phyloP scores from a whole-genome alignment of 495 filamentous ascomycete species.

The Neurospora sp. region DNA sequence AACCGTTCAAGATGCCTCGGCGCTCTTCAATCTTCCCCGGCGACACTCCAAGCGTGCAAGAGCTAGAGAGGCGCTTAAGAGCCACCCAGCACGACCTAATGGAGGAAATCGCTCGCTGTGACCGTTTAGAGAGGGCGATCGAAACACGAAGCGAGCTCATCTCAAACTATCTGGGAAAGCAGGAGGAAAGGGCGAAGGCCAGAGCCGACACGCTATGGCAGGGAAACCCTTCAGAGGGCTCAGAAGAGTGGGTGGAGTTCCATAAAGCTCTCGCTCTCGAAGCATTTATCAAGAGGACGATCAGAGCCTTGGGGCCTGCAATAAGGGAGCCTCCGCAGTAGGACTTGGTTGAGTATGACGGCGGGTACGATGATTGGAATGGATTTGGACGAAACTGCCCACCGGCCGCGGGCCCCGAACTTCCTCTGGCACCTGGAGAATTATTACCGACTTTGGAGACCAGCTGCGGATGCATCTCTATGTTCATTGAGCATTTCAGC shows the following conservation, averaged over 20 bases:
- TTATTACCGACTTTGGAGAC: background rate
- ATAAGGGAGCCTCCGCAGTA: background rate
- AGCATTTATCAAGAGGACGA: background rate
- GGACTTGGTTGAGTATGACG: background rate
- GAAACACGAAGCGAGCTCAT: background rate
- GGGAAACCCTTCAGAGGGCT: background rate
- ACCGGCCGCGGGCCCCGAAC: background rate
- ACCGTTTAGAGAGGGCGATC: background rate
- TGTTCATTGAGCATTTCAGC: background rate
- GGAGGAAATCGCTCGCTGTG: background rate
- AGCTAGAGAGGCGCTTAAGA: background rate
- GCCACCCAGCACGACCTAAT: background rate
- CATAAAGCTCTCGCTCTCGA: background rate
- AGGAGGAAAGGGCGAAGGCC: background rate
- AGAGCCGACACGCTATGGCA: background rate
- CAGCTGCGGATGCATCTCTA: background rate
- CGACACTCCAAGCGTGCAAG: background rate
- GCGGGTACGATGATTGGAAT: background rate
- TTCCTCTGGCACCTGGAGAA: background rate
- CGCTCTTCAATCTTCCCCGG: background rate
- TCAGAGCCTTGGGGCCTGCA: background rate
- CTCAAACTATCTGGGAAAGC: background rate
- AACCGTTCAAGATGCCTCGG: background rate
- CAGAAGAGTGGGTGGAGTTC: background rate
- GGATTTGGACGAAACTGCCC: background rate